Evolutionary conservation across 129 eudicot genomes (phyloP).

Genomic region (Artemisia tridentata): DNA sequence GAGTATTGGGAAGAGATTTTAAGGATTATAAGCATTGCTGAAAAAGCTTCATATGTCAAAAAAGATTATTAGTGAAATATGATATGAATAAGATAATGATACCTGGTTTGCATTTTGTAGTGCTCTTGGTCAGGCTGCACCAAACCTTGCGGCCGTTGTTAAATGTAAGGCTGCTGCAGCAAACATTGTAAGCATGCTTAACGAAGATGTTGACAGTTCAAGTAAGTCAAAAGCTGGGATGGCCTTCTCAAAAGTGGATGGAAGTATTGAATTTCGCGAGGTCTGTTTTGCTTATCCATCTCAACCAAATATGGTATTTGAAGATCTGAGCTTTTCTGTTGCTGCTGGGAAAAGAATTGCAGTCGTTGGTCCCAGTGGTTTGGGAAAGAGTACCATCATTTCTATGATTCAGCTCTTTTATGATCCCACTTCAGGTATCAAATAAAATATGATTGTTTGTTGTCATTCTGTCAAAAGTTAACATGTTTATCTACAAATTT

Average conservation of each 20-base stretch:
- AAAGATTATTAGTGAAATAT: not conserved
- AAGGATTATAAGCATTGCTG: too few species aligned
- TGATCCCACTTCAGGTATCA: conserved; percentile 59
- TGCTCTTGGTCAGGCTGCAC: conserved; percentile 86
- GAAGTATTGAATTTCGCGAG: conserved; percentile 50
- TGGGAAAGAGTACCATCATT: conserved; percentile 70
- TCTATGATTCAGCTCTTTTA: conserved; percentile 70
- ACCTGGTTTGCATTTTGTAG: conserved; percentile 29
- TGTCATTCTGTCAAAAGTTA: too few species aligned
- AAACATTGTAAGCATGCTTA: conserved; percentile 51
- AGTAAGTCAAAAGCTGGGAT: conserved; percentile 37
- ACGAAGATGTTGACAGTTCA: conserved; percentile 40
- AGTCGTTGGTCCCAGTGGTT: conserved; percentile 77
- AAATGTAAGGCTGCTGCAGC: conserved; percentile 66
- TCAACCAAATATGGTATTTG: conserved; percentile 53
- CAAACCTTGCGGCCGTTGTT: conserved; percentile 70
- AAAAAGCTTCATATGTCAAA: not conserved
- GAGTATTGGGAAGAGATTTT: too few species aligned
- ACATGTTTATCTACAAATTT: too few species aligned
- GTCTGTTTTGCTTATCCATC: conserved; percentile 70
- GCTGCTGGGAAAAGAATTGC: conserved; percentile 55
- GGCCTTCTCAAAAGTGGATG: conserved; percentile 41
- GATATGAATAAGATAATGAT: conserved; percentile 10
- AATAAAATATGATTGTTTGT: not conserved
- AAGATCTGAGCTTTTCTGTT: conserved; percentile 55